phyloP scores from a whole-genome alignment of 371 early-diverging fungal species.

The Basidiobolus heterosporus region DNA sequence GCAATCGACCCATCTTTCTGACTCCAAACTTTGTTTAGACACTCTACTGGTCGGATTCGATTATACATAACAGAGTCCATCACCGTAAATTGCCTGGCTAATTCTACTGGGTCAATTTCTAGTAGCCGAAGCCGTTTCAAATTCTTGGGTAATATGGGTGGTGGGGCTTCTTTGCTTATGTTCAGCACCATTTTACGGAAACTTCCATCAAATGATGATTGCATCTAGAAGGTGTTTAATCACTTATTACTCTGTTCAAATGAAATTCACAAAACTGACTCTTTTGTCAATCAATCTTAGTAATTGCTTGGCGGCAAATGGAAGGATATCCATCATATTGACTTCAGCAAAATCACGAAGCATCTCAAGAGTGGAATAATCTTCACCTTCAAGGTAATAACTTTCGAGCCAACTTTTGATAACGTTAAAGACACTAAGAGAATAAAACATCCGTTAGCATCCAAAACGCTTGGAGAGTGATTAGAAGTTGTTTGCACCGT shows the following conservation, averaged over 20 bases:
- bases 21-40: constrained; percentile 79
- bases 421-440: constrained; percentile 58
- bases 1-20: constrained; percentile 35
- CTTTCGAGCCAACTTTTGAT: constrained; percentile 83
- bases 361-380: constrained; percentile 10
- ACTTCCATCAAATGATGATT: constrained; percentile 20
- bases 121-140: constrained; percentile 42
- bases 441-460: no score
- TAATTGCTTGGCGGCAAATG: constrained; percentile 10
- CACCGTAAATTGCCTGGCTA: constrained; percentile 84
- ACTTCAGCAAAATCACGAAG: no score
- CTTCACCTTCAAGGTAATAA: constrained; percentile 65
- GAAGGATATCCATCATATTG: no score
- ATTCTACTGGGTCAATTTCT: constrained; percentile 80
- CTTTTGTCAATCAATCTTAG: constrained; percentile 49
- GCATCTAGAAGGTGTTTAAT: no score
- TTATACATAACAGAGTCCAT: constrained; percentile 68
- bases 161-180: constrained; percentile 31
- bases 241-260: no score
- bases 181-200: constrained; percentile 44
- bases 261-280: constrained; percentile 8
- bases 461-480: no score
- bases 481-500: constrained; percentile 27
- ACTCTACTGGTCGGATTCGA: constrained; percentile 69
- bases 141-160: constrained; percentile 49